Evolutionary conservation across 208 protist species (phyloP).

Genomic region (Kentomonas sorsogonicus): DNA sequence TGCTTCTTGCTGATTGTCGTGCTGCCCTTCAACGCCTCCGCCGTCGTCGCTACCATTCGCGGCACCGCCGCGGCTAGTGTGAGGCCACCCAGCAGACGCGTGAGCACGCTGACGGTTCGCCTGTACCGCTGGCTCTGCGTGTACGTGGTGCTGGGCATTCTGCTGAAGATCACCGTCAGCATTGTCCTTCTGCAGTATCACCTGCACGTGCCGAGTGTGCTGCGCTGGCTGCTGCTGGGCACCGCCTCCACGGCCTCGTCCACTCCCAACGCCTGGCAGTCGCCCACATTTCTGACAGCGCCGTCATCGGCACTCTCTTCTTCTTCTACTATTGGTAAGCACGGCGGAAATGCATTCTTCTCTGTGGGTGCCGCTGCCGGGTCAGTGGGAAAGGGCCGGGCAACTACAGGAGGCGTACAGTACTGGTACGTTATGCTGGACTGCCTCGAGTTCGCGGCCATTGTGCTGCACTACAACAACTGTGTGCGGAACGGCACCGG

Average conservation of each 20-base stretch:
- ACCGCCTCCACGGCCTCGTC: conserved; percentile 2
- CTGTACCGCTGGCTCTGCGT: conserved; percentile 16
- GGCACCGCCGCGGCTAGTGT: too few relatives aligned
- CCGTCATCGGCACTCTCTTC: too few relatives aligned
- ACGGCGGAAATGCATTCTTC: too few relatives aligned
- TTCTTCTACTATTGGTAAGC: too few relatives aligned
- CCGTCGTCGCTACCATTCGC: background rate
- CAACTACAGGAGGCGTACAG: background rate
- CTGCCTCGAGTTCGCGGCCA: conserved; percentile 23
- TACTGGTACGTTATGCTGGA: conserved; percentile 4
- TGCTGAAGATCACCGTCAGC: conserved; percentile 26
- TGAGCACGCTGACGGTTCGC: too few relatives aligned
- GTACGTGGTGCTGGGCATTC: conserved; percentile 30
- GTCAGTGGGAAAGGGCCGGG: too few relatives aligned
- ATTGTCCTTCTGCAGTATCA: conserved; percentile 15
- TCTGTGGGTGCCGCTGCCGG: too few relatives aligned
- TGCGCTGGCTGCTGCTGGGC: conserved; percentile 25
- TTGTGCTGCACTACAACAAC: conserved; percentile 27
- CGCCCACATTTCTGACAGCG: too few relatives aligned
- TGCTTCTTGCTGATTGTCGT: background rate
- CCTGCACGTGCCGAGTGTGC: background rate
- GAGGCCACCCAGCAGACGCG: too few relatives aligned
- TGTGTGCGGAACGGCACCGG: conserved; percentile 34
- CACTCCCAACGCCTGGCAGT: too few relatives aligned
- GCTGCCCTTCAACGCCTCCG: conserved; percentile 5